Base-by-base conservation (phyloP, 179 eudicot genomes). In the Nepenthes alata region DNA sequence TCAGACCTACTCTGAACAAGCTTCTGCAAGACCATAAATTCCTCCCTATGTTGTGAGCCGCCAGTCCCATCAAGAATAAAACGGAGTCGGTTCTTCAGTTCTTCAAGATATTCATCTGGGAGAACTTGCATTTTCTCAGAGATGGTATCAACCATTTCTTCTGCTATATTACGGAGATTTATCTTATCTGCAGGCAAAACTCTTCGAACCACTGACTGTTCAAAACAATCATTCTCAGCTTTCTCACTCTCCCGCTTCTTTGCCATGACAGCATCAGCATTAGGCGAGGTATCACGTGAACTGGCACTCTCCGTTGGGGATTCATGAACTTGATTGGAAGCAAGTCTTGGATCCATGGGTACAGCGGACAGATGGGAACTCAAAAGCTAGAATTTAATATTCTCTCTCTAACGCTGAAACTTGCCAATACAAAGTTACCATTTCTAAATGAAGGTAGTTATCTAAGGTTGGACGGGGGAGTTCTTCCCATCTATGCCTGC, bases 281-380 rank as follows among this genome's bases (percentile, higher is more conserved):
- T 80, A 6, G 98, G 98, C 63, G 91, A 89, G 25, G 95, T 91
- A 69, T 91, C 98, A 10, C 86, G 87, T 39, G 98, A 91, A 71
- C 95, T 89, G 8, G 96, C 98, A 73, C 98, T 91, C 79, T 91
- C 95, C 12, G 96, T 73, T 10, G 96, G 96, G 54, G 96, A 89
- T 49, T 86, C 98, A 36, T 80, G 89, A 6, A 71, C 76, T 72
- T 86, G 91, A 59, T 84, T 65, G 12, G 67, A 63, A 14, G 44
- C 59, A 14, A 78, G 38, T 64, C 81, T 74, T 52, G 78, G 70
- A 60, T 77, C 81, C 81, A 78, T 74, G 35, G 38, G 11, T 8
- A 16, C 39, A 47, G 14, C 48, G 51, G 7, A 52, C 16, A 52
- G 34, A 7, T 4, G 34, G 15, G 7, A 52, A 52, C 7, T 25